Base-by-base conservation (phyloP, 148 eudicot genomes). In the Amaranthus palmeri region DNA sequence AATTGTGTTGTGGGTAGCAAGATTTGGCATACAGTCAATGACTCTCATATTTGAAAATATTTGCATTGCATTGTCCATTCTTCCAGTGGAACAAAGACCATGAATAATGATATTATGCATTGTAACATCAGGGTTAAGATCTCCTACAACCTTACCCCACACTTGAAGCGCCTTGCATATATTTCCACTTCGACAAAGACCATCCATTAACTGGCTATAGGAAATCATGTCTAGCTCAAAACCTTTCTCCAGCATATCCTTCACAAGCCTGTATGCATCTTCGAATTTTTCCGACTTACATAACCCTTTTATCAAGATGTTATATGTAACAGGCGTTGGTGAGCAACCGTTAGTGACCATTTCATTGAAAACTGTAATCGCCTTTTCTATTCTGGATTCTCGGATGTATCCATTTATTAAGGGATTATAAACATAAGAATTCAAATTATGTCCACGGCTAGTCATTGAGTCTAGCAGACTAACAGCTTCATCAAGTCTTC, bases 81-180 rank as follows among this genome's bases (percentile, higher is more conserved):
- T 93, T 11, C 89, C 85, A 8, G 69, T 81, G 74, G 92, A 86
- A 77, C 92, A 93, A 69, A 93, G 88, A 25, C 98, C 97, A 42
- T 91, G 95, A 65, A 93, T 85, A 44, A 93, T 77, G 43, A 93
- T 93, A 81, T 93, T 93, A 74, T 88, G 85, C 95, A 93, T 86
- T 17, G 76, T 86, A 17, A 86, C 76, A 85, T 93, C 98, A 78
- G 96, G 95, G 81, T 77, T 81, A 52, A 86, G 54, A 54, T 86
- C 79, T 40, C 75, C 54, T 15, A 86, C 76, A 45, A 85, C 87
- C 74, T 87, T 86, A 60, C 67, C 54, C 98, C 96, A 93, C 74
- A 93, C 50, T 46, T 77, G 74, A 58, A 87, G 82, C 74, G 96
- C 96, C 88, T 71, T 76, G 12, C 85, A 86, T 47, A 86, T 69